Percentiles rank a stretch among this genome's conserved stretches.
phyloP scores from a whole-genome alignment of 306 rosid genomes.

The Fragaria vesca region DNA sequence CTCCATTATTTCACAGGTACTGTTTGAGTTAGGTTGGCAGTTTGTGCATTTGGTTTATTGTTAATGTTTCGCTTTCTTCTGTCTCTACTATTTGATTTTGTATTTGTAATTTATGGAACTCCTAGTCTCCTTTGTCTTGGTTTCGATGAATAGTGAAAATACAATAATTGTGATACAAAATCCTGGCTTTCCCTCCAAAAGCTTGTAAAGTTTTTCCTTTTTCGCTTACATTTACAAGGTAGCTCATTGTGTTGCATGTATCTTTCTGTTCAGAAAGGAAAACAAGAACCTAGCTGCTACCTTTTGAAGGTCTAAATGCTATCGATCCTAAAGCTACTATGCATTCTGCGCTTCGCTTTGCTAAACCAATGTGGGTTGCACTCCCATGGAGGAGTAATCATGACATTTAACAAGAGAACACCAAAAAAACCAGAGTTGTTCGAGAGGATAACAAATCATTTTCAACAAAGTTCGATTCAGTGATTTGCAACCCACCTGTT shows the following conservation, averaged over 20 bases:
- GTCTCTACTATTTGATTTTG: slow-evolving; percentile 35
- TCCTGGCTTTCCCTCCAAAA: not conserved
- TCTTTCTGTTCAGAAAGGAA: not conserved
- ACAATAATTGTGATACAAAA: slow-evolving; percentile 9
- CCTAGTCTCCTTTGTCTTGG: slow-evolving; percentile 36
- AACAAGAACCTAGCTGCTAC: not conserved
- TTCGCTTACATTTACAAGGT: not conserved
- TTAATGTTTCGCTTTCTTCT: slow-evolving; percentile 27
- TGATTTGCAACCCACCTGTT: not conserved
- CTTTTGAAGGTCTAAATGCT: too few relatives aligned
- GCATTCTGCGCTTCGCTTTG: too few relatives aligned
- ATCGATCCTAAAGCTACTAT: too few relatives aligned
- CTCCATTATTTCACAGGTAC: slow-evolving; percentile 30
- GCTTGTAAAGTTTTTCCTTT: slow-evolving; percentile 6
- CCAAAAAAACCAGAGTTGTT: not conserved
- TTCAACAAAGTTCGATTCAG: not conserved
- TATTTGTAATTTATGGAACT: slow-evolving; percentile 49
- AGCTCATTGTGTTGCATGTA: not conserved
- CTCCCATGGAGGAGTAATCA: not conserved
- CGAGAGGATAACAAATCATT: not conserved
- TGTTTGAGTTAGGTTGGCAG: slow-evolving; percentile 46
- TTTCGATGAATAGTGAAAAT: slow-evolving; percentile 10
- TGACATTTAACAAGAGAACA: not conserved
- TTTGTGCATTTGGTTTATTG: slow-evolving; percentile 37
- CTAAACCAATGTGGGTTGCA: too few relatives aligned